Evolutionary conservation across 441 rosid species (phyloP).

Genomic region (Pelargonium australe): DNA sequence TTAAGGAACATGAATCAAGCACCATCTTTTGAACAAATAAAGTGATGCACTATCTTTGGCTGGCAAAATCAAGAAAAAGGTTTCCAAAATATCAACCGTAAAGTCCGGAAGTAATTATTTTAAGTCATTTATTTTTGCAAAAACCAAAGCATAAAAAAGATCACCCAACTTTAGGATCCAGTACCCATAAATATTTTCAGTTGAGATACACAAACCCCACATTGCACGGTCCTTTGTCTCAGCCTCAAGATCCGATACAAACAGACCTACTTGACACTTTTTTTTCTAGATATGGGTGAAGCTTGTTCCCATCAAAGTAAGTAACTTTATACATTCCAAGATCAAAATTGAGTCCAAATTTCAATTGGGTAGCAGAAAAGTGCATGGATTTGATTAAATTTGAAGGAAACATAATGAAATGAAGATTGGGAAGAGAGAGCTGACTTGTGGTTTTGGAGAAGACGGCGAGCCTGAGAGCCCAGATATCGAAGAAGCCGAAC

Average conservation of each 20-base stretch:
- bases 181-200: background rate
- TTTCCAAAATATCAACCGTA: background rate
- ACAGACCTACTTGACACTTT: background rate
- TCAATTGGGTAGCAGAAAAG: background rate
- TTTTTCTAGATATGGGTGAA: background rate
- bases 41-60: background rate
- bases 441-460: conserved; percentile 63
- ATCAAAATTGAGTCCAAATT: background rate
- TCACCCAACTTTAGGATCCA: background rate
- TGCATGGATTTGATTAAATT: background rate
- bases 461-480: conserved; percentile 71
- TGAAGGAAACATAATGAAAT: background rate
- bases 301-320: background rate
- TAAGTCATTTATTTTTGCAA: background rate
- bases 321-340: background rate
- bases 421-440: background rate
- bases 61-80: background rate
- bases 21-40: too few relatives aligned
- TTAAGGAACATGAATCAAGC: too few relatives aligned
- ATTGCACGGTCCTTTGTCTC: background rate
- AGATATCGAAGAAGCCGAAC: conserved; percentile 73
- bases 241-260: background rate
- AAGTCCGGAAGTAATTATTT: background rate
- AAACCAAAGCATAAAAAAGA: background rate
- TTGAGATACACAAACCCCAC: background rate